These are phyloP conservation scores for Tolypocladium nubicola DNA, from an alignment of 2,329 filamentous ascomycete genomes.

Conservation along the genomic window DNA sequence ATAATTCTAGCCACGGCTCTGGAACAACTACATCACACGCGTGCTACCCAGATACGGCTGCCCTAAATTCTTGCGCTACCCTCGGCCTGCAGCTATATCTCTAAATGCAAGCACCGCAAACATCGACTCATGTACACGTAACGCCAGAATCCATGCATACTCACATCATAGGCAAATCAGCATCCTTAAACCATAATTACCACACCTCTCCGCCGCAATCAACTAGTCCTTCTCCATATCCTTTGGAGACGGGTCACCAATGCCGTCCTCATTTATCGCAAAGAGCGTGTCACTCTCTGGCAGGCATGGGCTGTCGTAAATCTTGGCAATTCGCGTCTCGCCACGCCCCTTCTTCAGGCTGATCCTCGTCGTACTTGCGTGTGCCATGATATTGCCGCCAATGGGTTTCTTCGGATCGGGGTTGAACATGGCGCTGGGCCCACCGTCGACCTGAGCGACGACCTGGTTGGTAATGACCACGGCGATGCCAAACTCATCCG, in stretches of 20 bases:
- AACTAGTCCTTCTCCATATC: constrained; percentile 73
- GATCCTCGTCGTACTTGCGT: constrained; percentile 88
- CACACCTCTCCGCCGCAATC: background rate
- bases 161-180: background rate
- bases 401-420: constrained; percentile 99
- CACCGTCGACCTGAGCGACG: constrained; percentile 94
- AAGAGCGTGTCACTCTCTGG: constrained; percentile 96
- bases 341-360: constrained; percentile 92
- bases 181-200: constrained; percentile 2
- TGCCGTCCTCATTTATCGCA: constrained; percentile 94
- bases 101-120: background rate
- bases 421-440: constrained; percentile 96
- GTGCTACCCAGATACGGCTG: background rate
- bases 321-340: constrained; percentile 96
- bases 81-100: background rate
- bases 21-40: background rate
- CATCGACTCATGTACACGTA: constrained; percentile 6
- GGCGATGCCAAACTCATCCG: constrained; percentile 84
- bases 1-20: background rate
- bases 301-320: constrained; percentile 95
- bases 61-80: background rate
- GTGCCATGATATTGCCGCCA: constrained; percentile 96
- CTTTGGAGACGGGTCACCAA: constrained; percentile 91
- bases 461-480: constrained; percentile 99
- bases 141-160: constrained; percentile 20